Evolutionary conservation across 139 green algal genomes (phyloP), one percentile per base, ranked within the genome.

Genomic region (Chlamydomonas schloesseri): DNA sequence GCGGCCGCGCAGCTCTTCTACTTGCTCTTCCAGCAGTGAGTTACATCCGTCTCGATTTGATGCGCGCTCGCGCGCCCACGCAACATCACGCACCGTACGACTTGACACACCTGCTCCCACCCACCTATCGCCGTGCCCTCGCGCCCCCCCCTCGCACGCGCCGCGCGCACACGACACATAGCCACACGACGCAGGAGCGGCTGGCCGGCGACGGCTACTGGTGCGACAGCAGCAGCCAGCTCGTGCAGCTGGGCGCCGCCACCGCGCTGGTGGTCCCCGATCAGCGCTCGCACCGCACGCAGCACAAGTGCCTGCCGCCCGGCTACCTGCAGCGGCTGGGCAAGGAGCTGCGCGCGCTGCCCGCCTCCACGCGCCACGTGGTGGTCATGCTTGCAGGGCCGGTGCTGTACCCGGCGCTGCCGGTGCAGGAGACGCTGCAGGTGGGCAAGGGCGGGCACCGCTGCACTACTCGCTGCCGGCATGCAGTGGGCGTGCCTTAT

Each of bases 21-120:
- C 86, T 79, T 94, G 14, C 87, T 95, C 58, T 96, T 96, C 87
- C 93, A 96, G 88, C 73, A 80, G 71, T 78, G 47, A 20, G 71
- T 62, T 13, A 8, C 18, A 37, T 33, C 68, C n/a, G n/a, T n/a
- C n/a, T n/a, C n/a, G n/a, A n/a, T n/a, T n/a, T n/a, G n/a, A n/a
- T n/a, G n/a, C n/a, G n/a, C n/a, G n/a, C n/a, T n/a, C n/a, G n/a
- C n/a, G n/a, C n/a, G n/a, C n/a, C n/a, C n/a, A n/a, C n/a, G n/a
- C n/a, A n/a, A n/a, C n/a, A n/a, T n/a, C n/a, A n/a, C n/a, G n/a
- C n/a, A n/a, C n/a, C n/a, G n/a, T n/a, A n/a, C n/a, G n/a, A n/a
- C n/a, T n/a, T n/a, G n/a, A n/a, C n/a, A n/a, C n/a, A n/a, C n/a
- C n/a, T n/a, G n/a, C n/a, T n/a, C 68, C 10, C 68, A 9, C 68